phyloP scores from a whole-genome alignment of 139 green algal species.

The Desmodesmus armatus region DNA sequence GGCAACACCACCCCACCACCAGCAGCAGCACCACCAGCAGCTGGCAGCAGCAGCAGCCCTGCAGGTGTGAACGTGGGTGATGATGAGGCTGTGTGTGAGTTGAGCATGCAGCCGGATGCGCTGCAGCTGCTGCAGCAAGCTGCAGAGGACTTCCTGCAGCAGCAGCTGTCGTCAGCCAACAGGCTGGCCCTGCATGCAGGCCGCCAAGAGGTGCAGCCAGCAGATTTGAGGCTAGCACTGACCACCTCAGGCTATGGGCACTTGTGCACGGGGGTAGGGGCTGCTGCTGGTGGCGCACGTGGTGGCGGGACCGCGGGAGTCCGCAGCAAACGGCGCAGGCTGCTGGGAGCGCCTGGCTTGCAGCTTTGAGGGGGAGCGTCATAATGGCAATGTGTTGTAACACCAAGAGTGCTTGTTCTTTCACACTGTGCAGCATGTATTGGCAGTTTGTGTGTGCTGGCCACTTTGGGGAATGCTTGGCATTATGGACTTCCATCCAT shows the following conservation, averaged over 20 bases:
- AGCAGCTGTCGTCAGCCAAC: slow-evolving; percentile 21
- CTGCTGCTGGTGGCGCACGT: not conserved
- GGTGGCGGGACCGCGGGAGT: not conserved
- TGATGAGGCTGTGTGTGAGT: no score
- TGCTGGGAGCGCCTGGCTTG: not conserved
- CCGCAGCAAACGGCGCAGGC: not conserved
- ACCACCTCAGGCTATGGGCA: not conserved
- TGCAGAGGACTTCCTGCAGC: slow-evolving; percentile 33
- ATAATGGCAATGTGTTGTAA: no score
- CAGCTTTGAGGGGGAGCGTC: no score
- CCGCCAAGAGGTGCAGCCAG: slow-evolving; percentile 4
- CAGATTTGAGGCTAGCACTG: slow-evolving; percentile 13
- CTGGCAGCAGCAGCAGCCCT: no score
- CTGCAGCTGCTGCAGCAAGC: slow-evolving; percentile 7
- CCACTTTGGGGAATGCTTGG: no score
- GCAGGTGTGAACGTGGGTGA: no score
- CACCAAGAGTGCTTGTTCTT: no score
- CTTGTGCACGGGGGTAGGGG: not conserved
- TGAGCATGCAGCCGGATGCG: no score
- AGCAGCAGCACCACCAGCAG: slow-evolving; percentile 13
- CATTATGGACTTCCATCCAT: no score
- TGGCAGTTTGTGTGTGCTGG: no score
- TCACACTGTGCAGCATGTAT: no score
- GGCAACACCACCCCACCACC: not conserved
- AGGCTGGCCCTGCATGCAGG: slow-evolving; percentile 1